Percentiles rank a stretch among this genome's conserved stretches.
phyloP scores from a whole-genome alignment of 1,139 yeast genomes.

The Nakaseomyces bracarensis region DNA sequence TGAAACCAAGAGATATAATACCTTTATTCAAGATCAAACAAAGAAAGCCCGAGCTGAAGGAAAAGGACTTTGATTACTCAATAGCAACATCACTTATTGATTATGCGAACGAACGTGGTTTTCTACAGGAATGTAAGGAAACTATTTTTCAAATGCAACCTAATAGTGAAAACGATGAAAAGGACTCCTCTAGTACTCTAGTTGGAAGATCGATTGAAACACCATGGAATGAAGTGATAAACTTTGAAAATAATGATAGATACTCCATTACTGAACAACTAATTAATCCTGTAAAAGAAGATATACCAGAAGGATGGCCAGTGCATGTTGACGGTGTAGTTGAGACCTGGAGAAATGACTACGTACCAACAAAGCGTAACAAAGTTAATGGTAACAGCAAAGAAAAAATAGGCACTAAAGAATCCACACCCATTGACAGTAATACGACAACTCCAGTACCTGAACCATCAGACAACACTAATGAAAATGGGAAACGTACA shows the following conservation, averaged over 20 bases:
- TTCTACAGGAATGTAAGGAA: conserved; percentile 57
- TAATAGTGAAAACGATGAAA: conserved; percentile 17
- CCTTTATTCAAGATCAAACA: conserved; percentile 29
- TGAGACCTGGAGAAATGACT: conserved; percentile 42
- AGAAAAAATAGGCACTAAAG: conserved; percentile 23
- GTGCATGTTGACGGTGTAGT: conserved; percentile 27
- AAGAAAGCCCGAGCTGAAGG: conserved; percentile 26
- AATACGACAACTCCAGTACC: conserved; percentile 4
- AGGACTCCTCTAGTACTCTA: conserved; percentile 19
- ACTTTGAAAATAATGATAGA: conserved; percentile 50
- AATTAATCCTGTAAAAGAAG: conserved; percentile 47
- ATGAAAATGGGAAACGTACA: conserved; percentile 30
- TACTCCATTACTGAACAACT: conserved; percentile 64
- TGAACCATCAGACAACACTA: conserved; percentile 11
- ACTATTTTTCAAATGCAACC: conserved; percentile 42
- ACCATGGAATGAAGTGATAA: conserved; percentile 58
- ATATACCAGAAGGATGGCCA: conserved; percentile 36
- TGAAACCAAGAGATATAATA: conserved; percentile 27
- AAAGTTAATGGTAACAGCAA: conserved; percentile 30
- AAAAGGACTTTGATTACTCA: conserved; percentile 29
- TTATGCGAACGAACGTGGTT: conserved; percentile 30
- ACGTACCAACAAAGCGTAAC: conserved; percentile 61
- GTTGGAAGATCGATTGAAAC: conserved; percentile 59
- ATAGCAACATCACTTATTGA: conserved; percentile 28
- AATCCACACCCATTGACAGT: conserved; percentile 22